Evolutionary conservation across 768 basidiomycete genomes (phyloP).

Genomic region (Lactarius pseudohatsudake): DNA sequence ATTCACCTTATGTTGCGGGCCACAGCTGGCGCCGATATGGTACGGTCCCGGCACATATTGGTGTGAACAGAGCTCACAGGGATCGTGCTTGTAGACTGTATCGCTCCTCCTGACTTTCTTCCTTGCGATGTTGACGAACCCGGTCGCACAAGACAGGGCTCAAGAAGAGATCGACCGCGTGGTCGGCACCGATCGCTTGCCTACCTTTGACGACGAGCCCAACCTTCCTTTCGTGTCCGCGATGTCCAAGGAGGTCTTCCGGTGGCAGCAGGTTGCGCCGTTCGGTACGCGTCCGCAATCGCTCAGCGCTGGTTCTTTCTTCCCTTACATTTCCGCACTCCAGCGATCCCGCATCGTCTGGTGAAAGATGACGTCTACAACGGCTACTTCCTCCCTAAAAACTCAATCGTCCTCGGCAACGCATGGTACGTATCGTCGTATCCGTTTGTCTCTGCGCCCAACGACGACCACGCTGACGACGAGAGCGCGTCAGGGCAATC

Average conservation of each 20-base stretch:
- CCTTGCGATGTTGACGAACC: slow-evolving; percentile 32
- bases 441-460: not conserved
- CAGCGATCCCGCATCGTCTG: slow-evolving; percentile 31
- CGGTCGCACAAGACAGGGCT: slow-evolving; percentile 27
- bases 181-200: slow-evolving; percentile 32
- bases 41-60: slow-evolving; percentile 4
- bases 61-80: not conserved
- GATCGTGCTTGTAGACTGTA: slow-evolving; percentile 20
- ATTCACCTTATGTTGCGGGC: slow-evolving; percentile 3
- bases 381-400: slow-evolving; percentile 32
- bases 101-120: slow-evolving; percentile 30
- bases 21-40: slow-evolving; percentile 31
- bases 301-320: not conserved
- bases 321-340: not conserved
- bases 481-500: slow-evolving; percentile 15
- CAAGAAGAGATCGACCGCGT: slow-evolving; percentile 35
- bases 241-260: slow-evolving; percentile 31
- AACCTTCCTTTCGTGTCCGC: slow-evolving; percentile 32
- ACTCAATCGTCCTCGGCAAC: slow-evolving; percentile 28
- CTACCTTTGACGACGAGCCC: slow-evolving; percentile 31
- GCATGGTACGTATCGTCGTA: slow-evolving; percentile 28
- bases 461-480: not conserved
- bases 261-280: slow-evolving; percentile 32
- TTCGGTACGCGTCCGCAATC: slow-evolving; percentile 18
- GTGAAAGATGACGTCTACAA: slow-evolving; percentile 31